Base-by-base conservation (phyloP, 371 early-diverging fungal genomes). In the Mucor irregularis region DNA sequence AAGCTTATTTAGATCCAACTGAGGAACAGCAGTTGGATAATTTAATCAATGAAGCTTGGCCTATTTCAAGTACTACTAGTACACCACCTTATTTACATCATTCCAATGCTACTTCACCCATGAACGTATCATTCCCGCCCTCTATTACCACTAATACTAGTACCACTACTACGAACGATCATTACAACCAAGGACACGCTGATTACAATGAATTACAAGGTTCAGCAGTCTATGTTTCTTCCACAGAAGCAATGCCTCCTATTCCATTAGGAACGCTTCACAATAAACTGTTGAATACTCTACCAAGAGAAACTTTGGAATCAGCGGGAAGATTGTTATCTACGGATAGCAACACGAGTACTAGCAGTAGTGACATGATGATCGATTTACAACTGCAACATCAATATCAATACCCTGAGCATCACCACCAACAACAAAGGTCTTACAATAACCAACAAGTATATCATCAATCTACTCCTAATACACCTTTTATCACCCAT, bases 261-360 rank as follows among this genome's bases (percentile, higher is more conserved):
- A 49, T 66, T 31, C 69, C 69, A 10, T 58, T 56, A 51, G 61
- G 64, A 5, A 64, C 66, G 1, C 49, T 69, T 11, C 61, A 66
- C 22, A 74, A 63, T 42, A 69, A 68, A 19, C 14, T 74, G 29
- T 47, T 74, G 31, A 49, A 70, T 3, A 62, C 68, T 10, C 45
- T 74, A 14, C 74, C 74, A 9, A 55, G 49, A 49, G 62, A 73
- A 34, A 73, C 70, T 9, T 45, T 73, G 28, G 70, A 58, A 35
- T 62, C 66, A 6, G 70, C 70, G 9, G 70, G 65, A 50, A 57
- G 58, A 16, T 31, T 73, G n/a, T 44, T 73, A 31, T 10, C 24
- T 9, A 25, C 42, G 16, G 2, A 34, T 16, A 33, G 17, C 31
- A 14, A 34, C n/a, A n/a, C n/a, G n/a, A n/a, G n/a, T n/a, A n/a